Evolutionary conservation across 495 filamentous ascomycete species (phyloP).

Genomic region (Lichenothelia convexa): DNA sequence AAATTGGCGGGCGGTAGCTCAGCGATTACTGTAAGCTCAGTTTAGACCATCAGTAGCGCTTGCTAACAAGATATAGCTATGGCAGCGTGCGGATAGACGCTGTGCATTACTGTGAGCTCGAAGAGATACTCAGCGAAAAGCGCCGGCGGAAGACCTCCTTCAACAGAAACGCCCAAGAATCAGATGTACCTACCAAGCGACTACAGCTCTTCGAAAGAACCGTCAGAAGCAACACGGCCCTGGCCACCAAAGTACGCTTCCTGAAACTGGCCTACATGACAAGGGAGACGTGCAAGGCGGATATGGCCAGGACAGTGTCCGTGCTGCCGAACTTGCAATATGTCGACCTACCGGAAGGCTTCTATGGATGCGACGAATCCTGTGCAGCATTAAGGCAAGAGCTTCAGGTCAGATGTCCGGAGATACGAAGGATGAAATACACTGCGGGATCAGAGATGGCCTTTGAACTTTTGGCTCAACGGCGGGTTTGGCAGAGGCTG

Average conservation of each 20-base stretch:
- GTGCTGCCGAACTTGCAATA: slow-evolving; percentile 73
- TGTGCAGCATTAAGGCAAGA: slow-evolving; percentile 65
- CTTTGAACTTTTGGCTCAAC: slow-evolving; percentile 46
- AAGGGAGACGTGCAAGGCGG: slow-evolving; percentile 66
- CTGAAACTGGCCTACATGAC: slow-evolving; percentile 95
- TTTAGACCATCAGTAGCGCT: not conserved
- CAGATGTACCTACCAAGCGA: slow-evolving; percentile 59
- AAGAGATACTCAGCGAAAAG: slow-evolving; percentile 56
- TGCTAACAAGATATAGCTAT: slow-evolving; percentile 40
- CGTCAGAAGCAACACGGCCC: slow-evolving; percentile 49
- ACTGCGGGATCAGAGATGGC: slow-evolving; percentile 56
- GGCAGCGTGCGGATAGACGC: slow-evolving; percentile 78
- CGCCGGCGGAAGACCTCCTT: slow-evolving; percentile 60
- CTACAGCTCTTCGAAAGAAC: slow-evolving; percentile 63
- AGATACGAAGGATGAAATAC: slow-evolving; percentile 80
- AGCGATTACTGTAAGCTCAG: slow-evolving; percentile 40
- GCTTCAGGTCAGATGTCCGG: slow-evolving; percentile 60
- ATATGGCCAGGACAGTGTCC: slow-evolving; percentile 69
- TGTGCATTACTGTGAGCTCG: slow-evolving; percentile 86
- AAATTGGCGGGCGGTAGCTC: slow-evolving; percentile 43
- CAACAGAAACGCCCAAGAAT: slow-evolving; percentile 53
- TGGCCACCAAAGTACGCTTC: slow-evolving; percentile 50
- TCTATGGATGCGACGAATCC: slow-evolving; percentile 60
- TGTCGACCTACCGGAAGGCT: slow-evolving; percentile 76
- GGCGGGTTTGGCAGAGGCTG: slow-evolving; percentile 59